These are phyloP conservation scores for Gossypium lobatum DNA, from an alignment of 441 rosid genomes.

Conservation along the genomic window DNA sequence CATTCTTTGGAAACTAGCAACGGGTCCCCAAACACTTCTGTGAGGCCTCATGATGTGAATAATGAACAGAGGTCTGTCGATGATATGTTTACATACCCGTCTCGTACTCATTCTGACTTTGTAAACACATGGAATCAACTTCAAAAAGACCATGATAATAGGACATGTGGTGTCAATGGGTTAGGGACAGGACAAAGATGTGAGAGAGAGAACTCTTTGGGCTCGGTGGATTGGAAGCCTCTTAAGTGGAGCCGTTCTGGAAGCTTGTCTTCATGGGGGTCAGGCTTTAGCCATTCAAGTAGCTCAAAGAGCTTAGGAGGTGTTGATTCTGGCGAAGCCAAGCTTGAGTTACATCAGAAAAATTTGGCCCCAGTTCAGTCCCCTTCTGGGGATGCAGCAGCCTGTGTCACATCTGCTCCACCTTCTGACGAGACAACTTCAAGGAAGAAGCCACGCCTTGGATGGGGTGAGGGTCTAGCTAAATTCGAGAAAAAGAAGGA, in stretches of 20 bases:
- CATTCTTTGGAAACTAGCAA: slow-evolving; percentile 67
- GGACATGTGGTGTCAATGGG: slow-evolving; percentile 36
- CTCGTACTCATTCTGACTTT: slow-evolving; percentile 47
- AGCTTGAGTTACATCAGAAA: slow-evolving; percentile 47
- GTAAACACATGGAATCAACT: slow-evolving; percentile 44
- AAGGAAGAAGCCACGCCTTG: slow-evolving; percentile 90
- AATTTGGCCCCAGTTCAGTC: slow-evolving; percentile 46
- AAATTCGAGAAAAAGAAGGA: slow-evolving; percentile 95
- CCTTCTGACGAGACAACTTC: slow-evolving; percentile 57
- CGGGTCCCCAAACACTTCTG: slow-evolving; percentile 49
- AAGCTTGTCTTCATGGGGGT: slow-evolving; percentile 82
- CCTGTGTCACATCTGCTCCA: slow-evolving; percentile 43
- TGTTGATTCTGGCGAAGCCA: slow-evolving; percentile 59
- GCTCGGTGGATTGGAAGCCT: slow-evolving; percentile 66
- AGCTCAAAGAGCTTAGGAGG: slow-evolving; percentile 74
- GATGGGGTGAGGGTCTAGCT: slow-evolving; percentile 98
- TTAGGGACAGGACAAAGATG: slow-evolving; percentile 41
- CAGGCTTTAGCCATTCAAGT: slow-evolving; percentile 88
- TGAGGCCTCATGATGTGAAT: slow-evolving; percentile 46
- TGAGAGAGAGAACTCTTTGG: slow-evolving; percentile 54
- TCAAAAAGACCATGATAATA: slow-evolving; percentile 53
- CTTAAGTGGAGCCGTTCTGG: slow-evolving; percentile 85
- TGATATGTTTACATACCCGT: slow-evolving; percentile 40
- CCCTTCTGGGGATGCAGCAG: slow-evolving; percentile 61
- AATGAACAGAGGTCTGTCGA: slow-evolving; percentile 60